Conservation (phyloP, 345 rosid genomes). For the Gossypium rotundifolium region DNA sequence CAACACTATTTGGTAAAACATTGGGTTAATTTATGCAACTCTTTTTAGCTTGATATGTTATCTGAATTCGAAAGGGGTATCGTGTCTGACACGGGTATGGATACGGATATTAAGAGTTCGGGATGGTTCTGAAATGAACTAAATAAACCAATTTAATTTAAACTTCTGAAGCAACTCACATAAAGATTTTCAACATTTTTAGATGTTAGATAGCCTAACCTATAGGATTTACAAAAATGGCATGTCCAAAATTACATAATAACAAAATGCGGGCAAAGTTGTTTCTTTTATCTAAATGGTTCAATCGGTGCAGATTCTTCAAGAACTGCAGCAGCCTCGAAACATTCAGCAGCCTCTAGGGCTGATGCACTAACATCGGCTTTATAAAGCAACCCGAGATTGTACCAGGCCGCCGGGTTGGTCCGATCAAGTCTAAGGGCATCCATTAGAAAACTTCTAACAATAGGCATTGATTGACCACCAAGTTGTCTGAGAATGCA, state of each 20-base stretch:
- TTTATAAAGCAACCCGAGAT: constrained; percentile 52
- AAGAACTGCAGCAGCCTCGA: constrained; percentile 51
- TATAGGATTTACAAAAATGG: background rate
- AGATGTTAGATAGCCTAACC: background rate
- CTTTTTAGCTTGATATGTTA: background rate
- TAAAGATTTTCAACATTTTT: background rate
- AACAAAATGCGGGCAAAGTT: background rate
- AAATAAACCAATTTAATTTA: too few species aligned
- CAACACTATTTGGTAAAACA: background rate
- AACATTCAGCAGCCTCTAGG: constrained; percentile 52
- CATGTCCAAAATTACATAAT: background rate
- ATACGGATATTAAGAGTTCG: too few species aligned
- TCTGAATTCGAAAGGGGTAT: too few species aligned
- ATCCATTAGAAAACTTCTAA: constrained; percentile 46
- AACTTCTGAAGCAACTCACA: background rate
- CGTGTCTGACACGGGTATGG: too few species aligned
- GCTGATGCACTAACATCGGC: constrained; percentile 28
- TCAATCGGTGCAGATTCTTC: constrained; percentile 54
- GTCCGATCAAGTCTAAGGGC: constrained; percentile 49
- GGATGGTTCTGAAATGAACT: too few species aligned
- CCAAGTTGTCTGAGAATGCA: constrained; percentile 37
- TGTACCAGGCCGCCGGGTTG: constrained; percentile 52
- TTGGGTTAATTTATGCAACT: background rate
- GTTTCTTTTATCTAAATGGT: constrained; percentile 45
- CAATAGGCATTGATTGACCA: constrained; percentile 25